Conservation (phyloP, 768 basidiomycete species). For the Termitomyces titanicus region DNA sequence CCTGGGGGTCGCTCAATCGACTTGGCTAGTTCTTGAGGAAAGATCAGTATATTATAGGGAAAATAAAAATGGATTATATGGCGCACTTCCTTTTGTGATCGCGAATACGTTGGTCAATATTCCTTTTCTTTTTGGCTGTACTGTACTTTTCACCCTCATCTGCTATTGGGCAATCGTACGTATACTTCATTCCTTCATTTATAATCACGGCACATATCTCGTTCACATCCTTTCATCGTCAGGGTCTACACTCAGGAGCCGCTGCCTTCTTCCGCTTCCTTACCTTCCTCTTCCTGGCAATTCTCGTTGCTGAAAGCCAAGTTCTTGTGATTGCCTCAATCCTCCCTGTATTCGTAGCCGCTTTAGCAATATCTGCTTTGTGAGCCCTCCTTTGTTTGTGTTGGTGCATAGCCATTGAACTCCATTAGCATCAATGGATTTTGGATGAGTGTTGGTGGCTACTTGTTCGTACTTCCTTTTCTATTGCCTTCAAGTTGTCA, state of each 20-base stretch:
- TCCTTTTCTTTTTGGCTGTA: constrained; percentile 52
- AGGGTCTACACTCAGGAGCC: constrained; percentile 49
- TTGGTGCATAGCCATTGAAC: not conserved
- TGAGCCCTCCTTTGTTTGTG: constrained; percentile 11
- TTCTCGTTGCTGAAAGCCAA: constrained; percentile 51
- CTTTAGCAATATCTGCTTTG: constrained; percentile 52
- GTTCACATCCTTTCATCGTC: not conserved
- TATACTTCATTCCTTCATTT: constrained; percentile 2
- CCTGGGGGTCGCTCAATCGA: not conserved
- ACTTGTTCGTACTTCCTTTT: constrained; percentile 29
- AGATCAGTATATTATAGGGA: constrained; percentile 55
- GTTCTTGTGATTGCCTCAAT: constrained; percentile 45
- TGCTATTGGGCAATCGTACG: constrained; percentile 49
- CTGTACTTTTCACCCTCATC: constrained; percentile 43
- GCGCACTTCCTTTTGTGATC: constrained; percentile 48
- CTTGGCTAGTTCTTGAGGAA: constrained; percentile 49
- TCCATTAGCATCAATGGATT: constrained; percentile 41
- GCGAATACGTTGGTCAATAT: constrained; percentile 50
- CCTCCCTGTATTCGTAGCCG: constrained; percentile 57
- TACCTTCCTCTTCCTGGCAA: constrained; percentile 47
- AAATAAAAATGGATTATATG: constrained; percentile 53
- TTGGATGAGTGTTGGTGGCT: constrained; percentile 56
- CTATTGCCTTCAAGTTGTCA: not conserved
- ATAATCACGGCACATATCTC: not conserved
- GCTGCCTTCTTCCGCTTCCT: constrained; percentile 53